Base-by-base conservation (phyloP, 441 rosid genomes). In the Corymbia citriodora region DNA sequence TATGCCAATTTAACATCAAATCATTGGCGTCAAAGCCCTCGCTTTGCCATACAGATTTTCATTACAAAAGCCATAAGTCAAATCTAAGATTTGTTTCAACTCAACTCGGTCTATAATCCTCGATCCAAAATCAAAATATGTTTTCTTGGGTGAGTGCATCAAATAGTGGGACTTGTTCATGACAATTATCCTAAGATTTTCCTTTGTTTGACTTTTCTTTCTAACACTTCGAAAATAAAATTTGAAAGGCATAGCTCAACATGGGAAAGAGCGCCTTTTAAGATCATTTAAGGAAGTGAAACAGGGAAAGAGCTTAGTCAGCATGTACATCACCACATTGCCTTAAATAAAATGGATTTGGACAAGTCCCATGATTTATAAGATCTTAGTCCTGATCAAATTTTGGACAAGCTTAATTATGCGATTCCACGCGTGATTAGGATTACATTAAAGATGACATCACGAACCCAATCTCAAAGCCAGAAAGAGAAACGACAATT, bases 131-230 rank as follows among this genome's bases (percentile, higher is more conserved):
- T 40, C 21, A 21, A 40, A 74, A 29, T 19, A 36, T 19, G 21
- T 4, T 33, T 31, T 25, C 83, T 1, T 0, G 4, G 7, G 68
- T 1, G 50, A 74, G 40, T 1, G 5, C 2, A 11, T 50, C 25
- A 11, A 36, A 40, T 74, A 40, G 15, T 6, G 11, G 9, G 16
- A 40, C 10, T 15, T 17, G 48, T 6, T 33, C 1, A 13, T 33
- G 48, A 12, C 81, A 33, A 70, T 70, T 70, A 9, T 33, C 45
- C 45, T 5, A 3, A 29, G 6, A 11, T 12, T 23, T 40, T 40
- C 50, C 85, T 74, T 74, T 23, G 52, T 21, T 36, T 36, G 50
- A 27, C 15, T 36, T 79, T 40, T 74, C 29, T 74, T 40, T 40
- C 13, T 74, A 3, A 11, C 29, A 40, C 4, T 36, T 19, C 8